A percentile compares a stretch with the other conserved stretches of the same genome.
phyloP scores from a whole-genome alignment of 139 green algal species.

The Desmodesmus armatus region DNA sequence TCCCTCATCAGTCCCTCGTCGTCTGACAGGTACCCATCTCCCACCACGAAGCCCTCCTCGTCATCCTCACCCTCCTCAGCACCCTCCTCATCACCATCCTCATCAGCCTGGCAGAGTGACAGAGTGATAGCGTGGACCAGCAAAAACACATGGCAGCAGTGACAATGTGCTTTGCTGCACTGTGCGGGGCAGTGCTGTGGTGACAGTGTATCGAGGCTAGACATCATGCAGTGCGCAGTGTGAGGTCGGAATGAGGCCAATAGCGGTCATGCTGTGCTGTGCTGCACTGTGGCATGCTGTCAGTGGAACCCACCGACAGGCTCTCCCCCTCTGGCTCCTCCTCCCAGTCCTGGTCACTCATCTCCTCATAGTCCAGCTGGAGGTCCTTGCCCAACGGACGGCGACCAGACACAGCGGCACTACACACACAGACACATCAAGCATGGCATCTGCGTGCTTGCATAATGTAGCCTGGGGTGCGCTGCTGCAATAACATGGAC shows the following conservation, averaged over 20 bases:
- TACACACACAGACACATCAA: no score
- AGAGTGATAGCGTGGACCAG: not conserved
- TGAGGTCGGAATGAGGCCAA: no score
- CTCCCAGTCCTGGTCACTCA: constrained; percentile 86
- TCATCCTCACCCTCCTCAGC: constrained; percentile 62
- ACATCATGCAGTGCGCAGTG: no score
- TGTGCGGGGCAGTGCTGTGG: no score
- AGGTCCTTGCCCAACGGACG: constrained; percentile 59
- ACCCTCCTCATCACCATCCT: constrained; percentile 58
- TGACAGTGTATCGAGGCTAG: no score
- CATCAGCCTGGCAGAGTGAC: not conserved
- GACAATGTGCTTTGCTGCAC: no score
- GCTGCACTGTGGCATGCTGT: no score
- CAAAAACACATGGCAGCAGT: not conserved
- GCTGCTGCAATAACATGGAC: no score
- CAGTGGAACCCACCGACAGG: constrained; percentile 44
- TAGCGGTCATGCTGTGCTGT: no score
- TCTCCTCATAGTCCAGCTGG: constrained; percentile 82
- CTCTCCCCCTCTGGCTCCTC: constrained; percentile 79
- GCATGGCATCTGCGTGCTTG: no score
- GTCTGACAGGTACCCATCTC: constrained; percentile 79
- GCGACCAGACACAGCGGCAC: constrained; percentile 58
- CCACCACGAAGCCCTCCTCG: constrained; percentile 80
- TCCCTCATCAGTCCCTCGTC: constrained; percentile 74
- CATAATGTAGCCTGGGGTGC: no score